Conservation (phyloP, 2,329 filamentous ascomycete species). For the Lachnellula subtilissima region DNA sequence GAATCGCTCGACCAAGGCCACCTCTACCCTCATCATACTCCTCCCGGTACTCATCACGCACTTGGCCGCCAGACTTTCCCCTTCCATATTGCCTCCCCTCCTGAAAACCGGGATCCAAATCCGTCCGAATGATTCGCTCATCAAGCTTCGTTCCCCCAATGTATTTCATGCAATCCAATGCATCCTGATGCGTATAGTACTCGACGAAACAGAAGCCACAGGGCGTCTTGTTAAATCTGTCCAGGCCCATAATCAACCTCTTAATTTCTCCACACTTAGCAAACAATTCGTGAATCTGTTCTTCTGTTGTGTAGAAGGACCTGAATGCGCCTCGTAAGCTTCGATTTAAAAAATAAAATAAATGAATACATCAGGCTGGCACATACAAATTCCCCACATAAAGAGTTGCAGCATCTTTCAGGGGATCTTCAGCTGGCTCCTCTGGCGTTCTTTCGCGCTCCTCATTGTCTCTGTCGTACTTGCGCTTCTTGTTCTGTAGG, state of each 20-base stretch:
- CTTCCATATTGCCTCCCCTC: constrained; percentile 95
- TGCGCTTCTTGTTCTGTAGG: constrained; percentile 48
- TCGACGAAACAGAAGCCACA: constrained; percentile 99
- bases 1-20: constrained; percentile 76
- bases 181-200: constrained; percentile 97
- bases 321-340: constrained; percentile 38
- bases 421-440: constrained; percentile 65
- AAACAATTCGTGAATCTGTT: constrained; percentile 97
- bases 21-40: constrained; percentile 95
- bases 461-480: constrained; percentile 53
- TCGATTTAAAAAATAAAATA: not conserved
- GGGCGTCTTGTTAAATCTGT: constrained; percentile 94
- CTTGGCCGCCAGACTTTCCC: constrained; percentile 93
- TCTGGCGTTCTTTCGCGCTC: constrained; percentile 46
- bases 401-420: constrained; percentile 85
- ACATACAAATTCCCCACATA: constrained; percentile 93
- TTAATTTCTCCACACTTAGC: constrained; percentile 98
- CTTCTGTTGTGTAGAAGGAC: constrained; percentile 97
- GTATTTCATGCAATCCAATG: constrained; percentile 97
- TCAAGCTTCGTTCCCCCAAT: constrained; percentile 97
- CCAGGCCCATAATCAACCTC: constrained; percentile 93
- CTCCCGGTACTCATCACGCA: constrained; percentile 94
- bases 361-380: constrained; percentile 2
- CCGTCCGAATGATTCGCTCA: constrained; percentile 91
- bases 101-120: constrained; percentile 91